Evolutionary conservation across 164 flowering plant genomes (phyloP).

Genomic region (Taxillus chinensis): DNA sequence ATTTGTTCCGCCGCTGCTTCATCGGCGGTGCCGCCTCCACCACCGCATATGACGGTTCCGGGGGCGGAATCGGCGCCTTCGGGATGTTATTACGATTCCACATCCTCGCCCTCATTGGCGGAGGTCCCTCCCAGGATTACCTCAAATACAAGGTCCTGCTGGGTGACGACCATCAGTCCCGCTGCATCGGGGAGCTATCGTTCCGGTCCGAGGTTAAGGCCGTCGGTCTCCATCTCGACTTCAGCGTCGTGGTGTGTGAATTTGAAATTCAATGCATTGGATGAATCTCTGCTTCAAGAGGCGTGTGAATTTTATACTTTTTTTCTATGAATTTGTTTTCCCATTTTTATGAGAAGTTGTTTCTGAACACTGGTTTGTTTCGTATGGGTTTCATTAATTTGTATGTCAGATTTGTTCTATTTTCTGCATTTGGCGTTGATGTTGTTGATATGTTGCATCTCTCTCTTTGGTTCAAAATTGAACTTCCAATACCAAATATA

Average conservation of each 20-base stretch:
- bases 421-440: too few relatives aligned
- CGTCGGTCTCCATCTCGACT: slow-evolving; percentile 51
- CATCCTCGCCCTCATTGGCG: slow-evolving; percentile 55
- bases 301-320: too few relatives aligned
- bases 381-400: too few relatives aligned
- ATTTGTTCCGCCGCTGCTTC: slow-evolving; percentile 48
- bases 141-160: slow-evolving; percentile 54
- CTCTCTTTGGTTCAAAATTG: too few relatives aligned
- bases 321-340: neutral
- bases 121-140: slow-evolving; percentile 53
- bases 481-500: too few relatives aligned
- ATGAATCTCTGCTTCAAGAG: slow-evolving; percentile 76
- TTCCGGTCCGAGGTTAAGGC: slow-evolving; percentile 63
- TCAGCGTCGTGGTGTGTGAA: slow-evolving; percentile 55
- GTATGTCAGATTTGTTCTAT: too few relatives aligned
- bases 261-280: slow-evolving; percentile 52
- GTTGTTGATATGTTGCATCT: too few relatives aligned
- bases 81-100: slow-evolving; percentile 73
- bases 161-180: slow-evolving; percentile 54
- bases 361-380: too few relatives aligned
- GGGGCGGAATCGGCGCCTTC: slow-evolving; percentile 44
- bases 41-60: slow-evolving; percentile 10
- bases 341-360: slow-evolving; percentile 9
- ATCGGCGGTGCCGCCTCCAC: neutral
- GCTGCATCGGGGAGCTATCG: slow-evolving; percentile 64